Percentiles rank a stretch among this genome's conserved stretches.
Evolutionary conservation across 352 stramenopile species (phyloP).

Genomic region (Thalassiosira oceanica): DNA sequence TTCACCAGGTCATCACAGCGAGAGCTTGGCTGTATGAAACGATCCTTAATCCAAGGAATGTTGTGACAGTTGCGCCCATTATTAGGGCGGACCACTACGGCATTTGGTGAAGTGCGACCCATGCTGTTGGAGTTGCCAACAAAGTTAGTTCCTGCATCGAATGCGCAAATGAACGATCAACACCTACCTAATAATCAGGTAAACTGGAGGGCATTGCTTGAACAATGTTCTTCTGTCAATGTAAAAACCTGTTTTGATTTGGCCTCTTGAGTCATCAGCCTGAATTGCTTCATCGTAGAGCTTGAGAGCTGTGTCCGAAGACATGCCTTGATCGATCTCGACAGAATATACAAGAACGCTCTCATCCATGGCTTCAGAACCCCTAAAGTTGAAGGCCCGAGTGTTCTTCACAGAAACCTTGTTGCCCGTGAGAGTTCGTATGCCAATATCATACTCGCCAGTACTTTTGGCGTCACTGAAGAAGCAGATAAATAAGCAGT

Average conservation of each 20-base stretch:
- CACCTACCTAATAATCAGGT: slow-evolving; percentile 16
- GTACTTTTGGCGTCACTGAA: slow-evolving; percentile 8
- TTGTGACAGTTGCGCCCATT: background rate
- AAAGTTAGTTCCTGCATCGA: too few relatives aligned
- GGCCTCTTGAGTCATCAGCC: background rate
- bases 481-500: too few relatives aligned
- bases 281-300: slow-evolving; percentile 35
- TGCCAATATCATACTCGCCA: slow-evolving; percentile 32
- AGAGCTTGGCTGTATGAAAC: too few relatives aligned
- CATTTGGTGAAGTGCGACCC: too few relatives aligned
- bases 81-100: slow-evolving; percentile 37
- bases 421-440: slow-evolving; percentile 29
- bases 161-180: too few relatives aligned
- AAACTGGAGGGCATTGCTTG: slow-evolving; percentile 13
- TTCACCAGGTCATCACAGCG: slow-evolving; percentile 29
- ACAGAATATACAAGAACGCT: slow-evolving; percentile 38
- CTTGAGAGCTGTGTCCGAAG: slow-evolving; percentile 24
- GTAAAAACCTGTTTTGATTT: slow-evolving; percentile 26
- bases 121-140: too few relatives aligned
- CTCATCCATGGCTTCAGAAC: slow-evolving; percentile 39
- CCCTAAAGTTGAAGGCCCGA: slow-evolving; percentile 39
- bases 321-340: slow-evolving; percentile 24
- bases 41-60: too few relatives aligned
- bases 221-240: slow-evolving; percentile 11
- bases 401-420: slow-evolving; percentile 16